Conservation (phyloP, 345 rosid genomes). For the Sisymbrium altissimum region DNA sequence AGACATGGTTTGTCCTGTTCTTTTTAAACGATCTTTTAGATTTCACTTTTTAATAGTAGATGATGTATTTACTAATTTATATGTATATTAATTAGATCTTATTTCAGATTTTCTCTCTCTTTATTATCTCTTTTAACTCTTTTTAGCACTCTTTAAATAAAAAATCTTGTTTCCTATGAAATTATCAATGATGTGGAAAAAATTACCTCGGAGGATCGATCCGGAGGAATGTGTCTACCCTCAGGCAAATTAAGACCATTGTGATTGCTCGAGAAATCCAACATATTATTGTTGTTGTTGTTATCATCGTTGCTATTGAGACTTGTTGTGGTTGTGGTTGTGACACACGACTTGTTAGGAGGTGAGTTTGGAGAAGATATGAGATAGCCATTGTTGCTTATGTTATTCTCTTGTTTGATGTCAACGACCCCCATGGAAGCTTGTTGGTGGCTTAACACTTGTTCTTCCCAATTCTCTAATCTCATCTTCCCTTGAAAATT, state of each 20-base stretch:
- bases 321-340: conserved; percentile 45
- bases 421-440: conserved; percentile 38
- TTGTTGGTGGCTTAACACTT: conserved; percentile 52
- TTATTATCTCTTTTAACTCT: not conserved
- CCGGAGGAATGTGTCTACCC: conserved; percentile 61
- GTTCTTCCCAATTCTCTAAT: conserved; percentile 67
- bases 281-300: conserved; percentile 43
- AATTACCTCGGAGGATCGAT: conserved; percentile 73
- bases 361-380: conserved; percentile 52
- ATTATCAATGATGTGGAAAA: not conserved
- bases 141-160: not conserved
- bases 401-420: conserved; percentile 65
- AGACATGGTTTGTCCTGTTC: conserved; percentile 5
- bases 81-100: not conserved
- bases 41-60: not conserved
- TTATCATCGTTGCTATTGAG: conserved; percentile 33
- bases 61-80: conserved; percentile 4
- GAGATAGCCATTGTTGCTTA: conserved; percentile 35
- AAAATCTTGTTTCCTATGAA: not conserved
- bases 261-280: conserved; percentile 59
- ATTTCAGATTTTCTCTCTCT: not conserved
- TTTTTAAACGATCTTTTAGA: conserved; percentile 10
- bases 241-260: conserved; percentile 40
- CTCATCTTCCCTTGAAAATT: conserved; percentile 48
- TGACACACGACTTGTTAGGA: conserved; percentile 57